Evolutionary conservation across 495 filamentous ascomycete species (phyloP).

Genomic region (Aspergillus incahuasiensis): DNA sequence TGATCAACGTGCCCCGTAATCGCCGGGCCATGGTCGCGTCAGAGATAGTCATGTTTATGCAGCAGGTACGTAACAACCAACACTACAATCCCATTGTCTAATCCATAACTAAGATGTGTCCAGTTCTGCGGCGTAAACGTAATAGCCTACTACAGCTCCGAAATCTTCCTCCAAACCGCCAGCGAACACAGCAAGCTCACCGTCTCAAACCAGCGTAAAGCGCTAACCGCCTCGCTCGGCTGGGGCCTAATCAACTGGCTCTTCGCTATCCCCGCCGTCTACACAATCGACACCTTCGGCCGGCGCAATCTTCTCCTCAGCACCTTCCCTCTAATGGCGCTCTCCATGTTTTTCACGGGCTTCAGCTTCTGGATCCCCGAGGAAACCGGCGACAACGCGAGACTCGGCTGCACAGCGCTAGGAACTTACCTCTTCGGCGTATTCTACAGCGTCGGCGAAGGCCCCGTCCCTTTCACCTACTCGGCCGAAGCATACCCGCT

Average conservation of each 20-base stretch:
- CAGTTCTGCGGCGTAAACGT: constrained; percentile 49
- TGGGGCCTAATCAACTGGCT: constrained; percentile 78
- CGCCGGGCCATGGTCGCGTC: constrained; percentile 71
- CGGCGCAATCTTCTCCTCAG: constrained; percentile 70
- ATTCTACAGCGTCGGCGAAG: constrained; percentile 75
- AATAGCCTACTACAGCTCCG: constrained; percentile 52
- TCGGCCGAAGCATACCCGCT: constrained; percentile 73
- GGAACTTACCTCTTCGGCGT: constrained; percentile 73
- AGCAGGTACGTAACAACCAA: constrained; percentile 53
- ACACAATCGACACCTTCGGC: constrained; percentile 81
- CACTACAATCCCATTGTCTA: too few species aligned
- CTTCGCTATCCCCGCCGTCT: constrained; percentile 72
- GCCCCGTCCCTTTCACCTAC: constrained; percentile 81
- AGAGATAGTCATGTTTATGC: constrained; percentile 81
- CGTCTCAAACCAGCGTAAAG: constrained; percentile 45
- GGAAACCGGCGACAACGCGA: constrained; percentile 33
- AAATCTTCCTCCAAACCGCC: constrained; percentile 47
- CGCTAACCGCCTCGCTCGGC: constrained; percentile 65
- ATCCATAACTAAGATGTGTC: not conserved
- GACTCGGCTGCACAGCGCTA: constrained; percentile 55
- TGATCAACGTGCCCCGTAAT: constrained; percentile 72
- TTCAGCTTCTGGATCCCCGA: constrained; percentile 73
- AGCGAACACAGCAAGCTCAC: constrained; percentile 1
- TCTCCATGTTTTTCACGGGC: constrained; percentile 72
- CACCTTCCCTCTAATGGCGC: constrained; percentile 73